Percentiles rank a stretch among this genome's conserved stretches.
Conservation (phyloP, 371 early-diverging fungal species). For the Capillidium heterosporum region DNA sequence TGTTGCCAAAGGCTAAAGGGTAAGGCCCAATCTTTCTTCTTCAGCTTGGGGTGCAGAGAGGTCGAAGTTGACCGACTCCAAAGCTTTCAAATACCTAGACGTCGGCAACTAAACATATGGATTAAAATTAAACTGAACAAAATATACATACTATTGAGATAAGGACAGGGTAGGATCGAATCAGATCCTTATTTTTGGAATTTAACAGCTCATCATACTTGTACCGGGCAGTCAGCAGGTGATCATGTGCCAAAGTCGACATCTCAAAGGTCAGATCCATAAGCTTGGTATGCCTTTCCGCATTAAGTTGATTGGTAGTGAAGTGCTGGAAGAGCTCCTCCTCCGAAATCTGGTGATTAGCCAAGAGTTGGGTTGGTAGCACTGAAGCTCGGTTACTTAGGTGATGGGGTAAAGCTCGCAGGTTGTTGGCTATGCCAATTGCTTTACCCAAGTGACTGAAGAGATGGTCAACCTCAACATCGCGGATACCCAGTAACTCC, state of each 20-base stretch:
- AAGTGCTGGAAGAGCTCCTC: neutral
- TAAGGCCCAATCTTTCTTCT: neutral
- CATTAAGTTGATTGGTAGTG: neutral
- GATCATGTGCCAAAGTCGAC: neutral
- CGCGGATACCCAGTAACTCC: neutral
- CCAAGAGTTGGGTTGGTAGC: neutral
- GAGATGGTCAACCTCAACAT: neutral
- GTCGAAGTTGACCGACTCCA: no score
- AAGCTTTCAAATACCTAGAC: no score
- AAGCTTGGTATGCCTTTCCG: neutral
- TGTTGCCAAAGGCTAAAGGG: neutral
- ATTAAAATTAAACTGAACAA: no score
- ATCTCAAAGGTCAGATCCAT: neutral
- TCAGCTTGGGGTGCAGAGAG: no score
- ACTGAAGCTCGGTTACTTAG: neutral
- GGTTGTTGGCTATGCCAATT: neutral
- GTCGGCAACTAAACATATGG: no score
- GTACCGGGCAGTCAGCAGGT: neutral
- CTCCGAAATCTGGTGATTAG: neutral
- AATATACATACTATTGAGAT: no score
- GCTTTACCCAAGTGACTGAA: slow-evolving; percentile 1
- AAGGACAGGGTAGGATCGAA: no score
- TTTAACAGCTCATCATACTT: no score
- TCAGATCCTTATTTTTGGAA: no score
- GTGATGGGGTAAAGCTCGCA: neutral